Base-by-base conservation (phyloP, 306 rosid species). In the Begonia peltatifolia region DNA sequence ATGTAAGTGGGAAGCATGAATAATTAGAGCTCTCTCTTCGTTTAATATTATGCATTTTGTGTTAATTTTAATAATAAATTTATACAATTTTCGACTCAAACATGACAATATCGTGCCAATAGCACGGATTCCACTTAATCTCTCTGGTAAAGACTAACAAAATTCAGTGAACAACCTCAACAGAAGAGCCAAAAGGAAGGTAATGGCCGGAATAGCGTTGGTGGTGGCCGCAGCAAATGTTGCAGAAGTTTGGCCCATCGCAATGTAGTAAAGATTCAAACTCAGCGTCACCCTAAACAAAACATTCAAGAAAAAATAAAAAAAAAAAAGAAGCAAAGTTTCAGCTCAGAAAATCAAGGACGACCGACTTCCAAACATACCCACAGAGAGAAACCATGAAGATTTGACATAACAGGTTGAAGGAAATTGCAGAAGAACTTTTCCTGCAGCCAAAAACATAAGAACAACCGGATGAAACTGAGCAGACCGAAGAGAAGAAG, bases 141-240 rank as follows among this genome's bases (percentile, higher is more conserved):
- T 30, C 8, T 30, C 38, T 48, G 2, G 20, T 1, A 10, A n/a
- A 46, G 8, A 14, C 6, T 12, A 14, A 46, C 14, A 46, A 46
- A 46, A 7, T 30, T 30, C 38, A 30, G 38, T 6, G 2, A 55
- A 12, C 58, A 76, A 80, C 97, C 95, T 67, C 12, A 90, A 52
- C 11, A 83, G 52, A 59, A 60, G 50, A 9, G 97, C 97, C 73
- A 80, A 59, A 54, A 83, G 56, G 22, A 90, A 81, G 50, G 97
- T 90, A 47, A 90, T 83, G 54, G 80, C 79, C 12, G 95, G 97
- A 64, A 90, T 53, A 17, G 90, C 67, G 67, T 82, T 90, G 48
- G 94, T 74, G 62, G 78, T 41, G 52, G 97, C 97, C 5, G 95
- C 95, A 10, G 95, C 94, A 69, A 78, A 90, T 56, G 94, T 90